A percentile compares a stretch with the other conserved stretches of the same genome.
Conservation (phyloP, 208 protist genomes). For the Naegleria gruberi region DNA sequence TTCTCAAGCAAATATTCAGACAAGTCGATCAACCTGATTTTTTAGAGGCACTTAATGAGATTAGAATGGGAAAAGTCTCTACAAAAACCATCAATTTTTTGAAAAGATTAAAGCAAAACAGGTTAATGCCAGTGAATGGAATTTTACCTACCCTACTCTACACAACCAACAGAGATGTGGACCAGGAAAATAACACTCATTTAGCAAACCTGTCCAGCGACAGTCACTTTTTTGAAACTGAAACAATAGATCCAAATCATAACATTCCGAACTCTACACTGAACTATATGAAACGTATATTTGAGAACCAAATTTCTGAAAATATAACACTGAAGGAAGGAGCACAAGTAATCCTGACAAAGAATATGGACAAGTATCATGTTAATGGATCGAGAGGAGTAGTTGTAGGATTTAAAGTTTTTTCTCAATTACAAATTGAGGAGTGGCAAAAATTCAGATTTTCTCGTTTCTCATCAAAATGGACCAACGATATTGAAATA, state of each 20-base stretch:
- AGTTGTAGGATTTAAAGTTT: background rate
- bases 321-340: background rate
- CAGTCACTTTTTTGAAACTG: background rate
- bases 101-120: background rate
- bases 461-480: background rate
- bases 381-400: slow-evolving; percentile 13
- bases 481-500: background rate
- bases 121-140: background rate
- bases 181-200: background rate
- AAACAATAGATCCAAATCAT: background rate
- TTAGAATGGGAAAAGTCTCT: background rate
- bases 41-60: background rate
- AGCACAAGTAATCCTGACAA: background rate
- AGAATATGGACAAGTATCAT: background rate
- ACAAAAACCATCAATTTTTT: background rate
- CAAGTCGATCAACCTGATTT: background rate
- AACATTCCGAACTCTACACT: background rate
- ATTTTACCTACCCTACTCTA: background rate
- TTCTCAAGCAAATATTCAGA: background rate
- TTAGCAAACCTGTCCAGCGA: background rate
- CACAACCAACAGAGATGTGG: background rate
- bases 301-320: background rate
- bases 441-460: background rate
- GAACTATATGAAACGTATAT: background rate
- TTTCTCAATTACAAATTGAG: background rate